Conservation (phyloP, 345 rosid genomes). For the Eutrema yunnanense region DNA sequence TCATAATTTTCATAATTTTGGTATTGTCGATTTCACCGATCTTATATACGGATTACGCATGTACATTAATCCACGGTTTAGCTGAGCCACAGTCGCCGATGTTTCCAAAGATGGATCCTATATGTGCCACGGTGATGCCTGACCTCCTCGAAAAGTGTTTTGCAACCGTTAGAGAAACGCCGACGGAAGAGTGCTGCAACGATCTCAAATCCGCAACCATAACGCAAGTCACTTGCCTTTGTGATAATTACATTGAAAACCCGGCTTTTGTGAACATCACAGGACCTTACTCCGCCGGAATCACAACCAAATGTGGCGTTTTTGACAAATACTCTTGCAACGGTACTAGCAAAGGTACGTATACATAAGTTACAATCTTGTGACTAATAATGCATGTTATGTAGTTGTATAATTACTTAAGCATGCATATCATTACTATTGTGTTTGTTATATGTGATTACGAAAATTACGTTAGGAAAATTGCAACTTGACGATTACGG, state of each 20-base stretch:
- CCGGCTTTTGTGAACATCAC: slow-evolving; percentile 11
- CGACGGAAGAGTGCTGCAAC: slow-evolving; percentile 5
- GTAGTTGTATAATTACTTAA: not conserved
- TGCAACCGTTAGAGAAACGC: too few species aligned
- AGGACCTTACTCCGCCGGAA: slow-evolving; percentile 18
- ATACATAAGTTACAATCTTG: not conserved
- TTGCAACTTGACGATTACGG: not conserved
- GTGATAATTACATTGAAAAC: slow-evolving; percentile 23
- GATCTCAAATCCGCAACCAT: slow-evolving; percentile 23
- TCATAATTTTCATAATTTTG: too few species aligned
- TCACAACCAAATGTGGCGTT: slow-evolving; percentile 25
- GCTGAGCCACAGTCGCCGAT: too few species aligned
- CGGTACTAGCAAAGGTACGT: slow-evolving; percentile 16
- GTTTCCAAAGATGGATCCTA: too few species aligned
- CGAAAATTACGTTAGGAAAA: not conserved
- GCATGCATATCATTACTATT: not conserved
- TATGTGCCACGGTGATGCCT: too few species aligned
- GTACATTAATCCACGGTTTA: too few species aligned
- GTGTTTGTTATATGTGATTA: not conserved
- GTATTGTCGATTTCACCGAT: too few species aligned
- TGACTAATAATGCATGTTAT: not conserved
- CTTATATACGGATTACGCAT: too few species aligned
- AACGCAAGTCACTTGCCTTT: slow-evolving; percentile 24
- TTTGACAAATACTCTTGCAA: slow-evolving; percentile 20
- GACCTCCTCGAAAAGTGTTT: too few species aligned